Base-by-base conservation (phyloP, 2,329 filamentous ascomycete species). In the Talaromyces sp. region DNA sequence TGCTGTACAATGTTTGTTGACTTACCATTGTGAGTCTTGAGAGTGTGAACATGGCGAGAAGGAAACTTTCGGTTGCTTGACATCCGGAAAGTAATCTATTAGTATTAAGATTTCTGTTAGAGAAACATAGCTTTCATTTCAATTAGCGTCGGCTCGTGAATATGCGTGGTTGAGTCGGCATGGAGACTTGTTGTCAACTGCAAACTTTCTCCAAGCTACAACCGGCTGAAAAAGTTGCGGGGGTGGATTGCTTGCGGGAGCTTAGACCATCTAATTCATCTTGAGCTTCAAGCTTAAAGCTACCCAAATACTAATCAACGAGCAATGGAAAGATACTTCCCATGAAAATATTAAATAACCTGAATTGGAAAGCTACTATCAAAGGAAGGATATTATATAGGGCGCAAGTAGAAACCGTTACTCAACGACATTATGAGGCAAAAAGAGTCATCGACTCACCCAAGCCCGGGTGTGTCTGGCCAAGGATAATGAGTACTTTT, bases 21-120 rank as follows among this genome's bases (percentile, higher is more conserved):
- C 69, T 67, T 73, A 78, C 78, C 80, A 74, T 77, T 78, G 66
- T 82, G 80, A 54, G 80, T 80, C 72, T 76, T 78, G 27, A 82
- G 73, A 2, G 75, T 79, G 68, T 81, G 79, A n/a, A 78, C 69
- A 60, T 74, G 73, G n/a, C 71, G 67, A 1, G 74, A 72, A n/a
- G 80, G 78, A 62, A 82, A 78, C 54, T 69, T 67, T 64, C 73
- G 75, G 45, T 70, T 69, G 25, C 67, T 63, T 58, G 72, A 69
- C 74, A 77, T 76, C 69, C 68, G 61, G 43, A 59, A 7, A 27
- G 22, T 34, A 5, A 27, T 49, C 31, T 27, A 6, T 1, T 27
- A 5, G 2, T 43, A 38, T 59, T 8, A 7, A 7, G 19, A 19
- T 1, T 43, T 29, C 15, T 29, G 36, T 10, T 59, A 59, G 11